These are phyloP conservation scores for Corylus avellana DNA, from an alignment of 306 rosid species.

Conservation along the genomic window DNA sequence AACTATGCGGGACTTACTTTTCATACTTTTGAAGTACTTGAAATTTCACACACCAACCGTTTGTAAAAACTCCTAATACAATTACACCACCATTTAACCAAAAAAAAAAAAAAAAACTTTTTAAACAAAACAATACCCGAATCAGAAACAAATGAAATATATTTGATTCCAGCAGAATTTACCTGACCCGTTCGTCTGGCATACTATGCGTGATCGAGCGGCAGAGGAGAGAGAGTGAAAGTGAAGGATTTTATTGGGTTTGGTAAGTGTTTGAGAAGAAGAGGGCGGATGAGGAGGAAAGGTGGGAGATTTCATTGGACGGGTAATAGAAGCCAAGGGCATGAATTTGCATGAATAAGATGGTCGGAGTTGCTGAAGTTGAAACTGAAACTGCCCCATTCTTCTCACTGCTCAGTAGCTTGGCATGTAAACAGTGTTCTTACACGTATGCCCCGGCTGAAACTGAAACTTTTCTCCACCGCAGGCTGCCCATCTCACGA, in stretches of 20 bases:
- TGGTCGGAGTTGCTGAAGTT: slow-evolving; percentile 35
- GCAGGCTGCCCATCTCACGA: background rate
- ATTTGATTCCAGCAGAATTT: background rate
- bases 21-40: background rate
- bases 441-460: background rate
- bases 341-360: slow-evolving; percentile 18
- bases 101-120: background rate
- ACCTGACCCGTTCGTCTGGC: slow-evolving; percentile 70
- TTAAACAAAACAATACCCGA: too few relatives aligned
- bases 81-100: background rate
- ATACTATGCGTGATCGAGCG: slow-evolving; percentile 26
- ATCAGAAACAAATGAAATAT: background rate
- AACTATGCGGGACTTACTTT: background rate
- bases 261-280: background rate
- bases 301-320: slow-evolving; percentile 4
- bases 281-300: slow-evolving; percentile 16
- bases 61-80: slow-evolving; percentile 41
- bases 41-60: slow-evolving; percentile 28
- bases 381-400: slow-evolving; percentile 43
- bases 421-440: background rate
- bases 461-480: background rate
- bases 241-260: slow-evolving; percentile 13
- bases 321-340: slow-evolving; percentile 29
- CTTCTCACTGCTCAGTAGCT: background rate
- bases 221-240: slow-evolving; percentile 18